Evolutionary conservation across 2,329 filamentous ascomycete species (phyloP), one percentile per base, ranked within the genome.

Genomic region (Alternaria incomplexa): DNA sequence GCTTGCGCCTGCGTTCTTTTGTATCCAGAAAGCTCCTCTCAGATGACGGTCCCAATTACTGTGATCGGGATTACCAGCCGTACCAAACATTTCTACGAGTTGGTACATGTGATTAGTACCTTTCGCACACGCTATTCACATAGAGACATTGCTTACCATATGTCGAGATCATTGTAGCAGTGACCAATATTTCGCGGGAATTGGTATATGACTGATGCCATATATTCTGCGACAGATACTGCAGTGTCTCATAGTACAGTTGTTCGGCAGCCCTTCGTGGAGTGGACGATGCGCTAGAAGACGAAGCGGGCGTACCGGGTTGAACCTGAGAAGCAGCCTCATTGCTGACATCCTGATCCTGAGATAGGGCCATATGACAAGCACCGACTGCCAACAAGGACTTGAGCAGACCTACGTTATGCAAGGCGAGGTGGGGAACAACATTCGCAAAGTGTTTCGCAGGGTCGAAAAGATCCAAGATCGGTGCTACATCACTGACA

Each of bases 21-120:
- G 85, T 17, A 90, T 89, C 85, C 88, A 89, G 66, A 90, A 90
- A 0, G 89, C 86, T 1, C 88, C 88, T 70, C 89, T 86, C 0
- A 90, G 78, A 69, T 90, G 88, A 2, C 86, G 81, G 64, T 90
- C 86, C 88, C 88, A 90, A 54, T 83, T 84, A 76, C 85, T 74
- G 25, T 76, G 69, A 51, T 71, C 68, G 13, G 69, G 67, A 43
- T 61, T 71, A 25, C 83, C 82, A 3, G 84, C 84, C 10, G 84
- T 86, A 48, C 87, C 86, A 15, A 89, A 83, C 88, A 90, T 90
- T 74, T 90, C 88, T 51, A 20, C 12, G 20, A 20, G 6, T 32
- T 22, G 17, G 47, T 32, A 15, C 20, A 8, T 32, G 15, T 51
- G 6, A 17, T 51, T 17, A 32, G 17, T 28, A 32, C 5, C 12